Base-by-base conservation (phyloP, 768 basidiomycete species). In the Leucocoprinus leucothites region DNA sequence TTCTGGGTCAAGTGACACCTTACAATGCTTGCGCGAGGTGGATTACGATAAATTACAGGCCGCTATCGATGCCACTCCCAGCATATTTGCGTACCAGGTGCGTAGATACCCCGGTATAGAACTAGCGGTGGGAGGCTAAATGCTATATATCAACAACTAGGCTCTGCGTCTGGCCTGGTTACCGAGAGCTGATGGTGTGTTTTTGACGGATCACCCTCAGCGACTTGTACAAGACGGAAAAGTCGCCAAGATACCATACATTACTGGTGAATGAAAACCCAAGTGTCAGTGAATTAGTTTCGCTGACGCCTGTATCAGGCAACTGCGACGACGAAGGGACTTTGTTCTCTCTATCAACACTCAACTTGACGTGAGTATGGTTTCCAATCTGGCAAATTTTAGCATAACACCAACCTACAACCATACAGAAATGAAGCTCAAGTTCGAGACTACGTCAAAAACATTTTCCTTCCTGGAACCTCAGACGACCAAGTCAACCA, bases 281-380 rank as follows among this genome's bases (percentile, higher is more conserved):
- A 9, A n/a, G 4, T 3, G 1, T n/a, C 25, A 3, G 0, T 34
- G 31, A 34, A 41, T 25, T 8, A 42, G 3, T 53, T 41, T 57
- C 22, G 31, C 34, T 40, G 31, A 31, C 11, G 18, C 31, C 11
- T n/a, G n/a, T 38, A 6, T 28, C 47, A 74, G 80, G 80, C 16
- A 75, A 84, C 57, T 79, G 77, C 59, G 82, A 85, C 48, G 85
- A 86, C 51, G 85, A 86, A 62, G 85, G 83, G 5, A 82, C 83
- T 0, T 19, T 81, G 0, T 82, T 82, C 60, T 74, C 80, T 2
- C 60, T 82, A 8, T 71, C 79, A 1, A 79, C 71, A 1, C 54
- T 76, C 38, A 82, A 82, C 51, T 56, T 81, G 52, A 81, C 79
- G 79, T 79, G 58, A 51, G 75, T 57, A 0, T 7, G 1, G n/a